Evolutionary conservation across 768 basidiomycete genomes (phyloP).

Genomic region (Lentinula aciculospora): DNA sequence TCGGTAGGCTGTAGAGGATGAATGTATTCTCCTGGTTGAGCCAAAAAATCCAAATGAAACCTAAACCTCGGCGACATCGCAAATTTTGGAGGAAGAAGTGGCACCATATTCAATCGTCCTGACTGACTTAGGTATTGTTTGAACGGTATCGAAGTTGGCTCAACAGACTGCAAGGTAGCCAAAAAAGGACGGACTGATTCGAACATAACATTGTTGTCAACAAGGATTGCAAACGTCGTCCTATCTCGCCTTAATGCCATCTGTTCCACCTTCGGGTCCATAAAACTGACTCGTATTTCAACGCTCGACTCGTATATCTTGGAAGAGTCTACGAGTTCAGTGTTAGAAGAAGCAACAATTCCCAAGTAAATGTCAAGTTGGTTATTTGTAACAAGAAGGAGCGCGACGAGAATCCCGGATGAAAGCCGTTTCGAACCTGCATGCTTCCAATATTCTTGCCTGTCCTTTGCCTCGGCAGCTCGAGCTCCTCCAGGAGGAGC

Average conservation of each 20-base stretch:
- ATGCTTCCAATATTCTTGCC: slow-evolving; percentile 57
- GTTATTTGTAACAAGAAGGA: slow-evolving; percentile 37
- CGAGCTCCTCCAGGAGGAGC: slow-evolving; percentile 56
- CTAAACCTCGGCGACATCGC: slow-evolving; percentile 46
- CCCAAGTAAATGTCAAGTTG: slow-evolving; percentile 49
- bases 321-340: slow-evolving; percentile 42
- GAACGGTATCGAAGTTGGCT: slow-evolving; percentile 56
- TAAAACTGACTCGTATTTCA: slow-evolving; percentile 51
- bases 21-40: slow-evolving; percentile 32
- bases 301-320: slow-evolving; percentile 27
- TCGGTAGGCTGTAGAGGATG: slow-evolving; percentile 34
- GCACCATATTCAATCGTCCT: slow-evolving; percentile 24
- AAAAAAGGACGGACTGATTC: slow-evolving; percentile 67
- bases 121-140: slow-evolving; percentile 39
- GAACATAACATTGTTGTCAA: slow-evolving; percentile 63
- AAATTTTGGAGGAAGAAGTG: slow-evolving; percentile 50
- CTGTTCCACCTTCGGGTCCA: slow-evolving; percentile 53
- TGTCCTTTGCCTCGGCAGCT: slow-evolving; percentile 25
- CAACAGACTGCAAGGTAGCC: slow-evolving; percentile 44
- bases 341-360: slow-evolving; percentile 32
- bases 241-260: slow-evolving; percentile 27
- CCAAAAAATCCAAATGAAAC: slow-evolving; percentile 52
- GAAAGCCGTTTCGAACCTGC: slow-evolving; percentile 53
- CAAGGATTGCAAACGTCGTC: slow-evolving; percentile 31
- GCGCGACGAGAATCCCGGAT: slow-evolving; percentile 58